Evolutionary conservation across 2,329 filamentous ascomycete species (phyloP).

Genomic region (Diaporthe citriasiana): DNA sequence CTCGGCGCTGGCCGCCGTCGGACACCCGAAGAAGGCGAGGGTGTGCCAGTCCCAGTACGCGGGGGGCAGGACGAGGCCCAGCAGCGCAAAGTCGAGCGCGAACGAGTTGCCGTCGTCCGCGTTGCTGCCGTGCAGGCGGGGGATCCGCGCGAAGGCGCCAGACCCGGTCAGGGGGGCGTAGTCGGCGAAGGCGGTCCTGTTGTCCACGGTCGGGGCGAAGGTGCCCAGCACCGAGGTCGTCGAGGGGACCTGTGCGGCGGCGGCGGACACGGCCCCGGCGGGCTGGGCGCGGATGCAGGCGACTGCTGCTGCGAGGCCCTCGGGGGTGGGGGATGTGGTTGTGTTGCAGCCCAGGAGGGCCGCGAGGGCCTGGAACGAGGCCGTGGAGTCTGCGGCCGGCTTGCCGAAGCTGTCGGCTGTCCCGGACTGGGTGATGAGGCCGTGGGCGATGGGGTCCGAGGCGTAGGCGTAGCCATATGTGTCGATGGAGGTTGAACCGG

Average conservation of each 20-base stretch:
- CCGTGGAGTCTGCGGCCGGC: not conserved
- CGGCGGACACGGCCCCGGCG: not conserved
- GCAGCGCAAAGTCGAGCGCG: slow-evolving; percentile 19
- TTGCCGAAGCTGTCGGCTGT: slow-evolving; percentile 25
- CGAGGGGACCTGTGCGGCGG: not conserved
- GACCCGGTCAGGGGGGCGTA: not conserved
- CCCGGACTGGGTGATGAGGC: slow-evolving; percentile 34
- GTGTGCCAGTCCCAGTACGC: slow-evolving; percentile 30
- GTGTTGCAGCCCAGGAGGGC: slow-evolving; percentile 11
- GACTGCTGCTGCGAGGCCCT: not conserved
- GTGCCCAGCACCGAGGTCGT: slow-evolving; percentile 7
- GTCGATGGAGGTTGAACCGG: slow-evolving; percentile 7
- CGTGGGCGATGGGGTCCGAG: slow-evolving; percentile 33
- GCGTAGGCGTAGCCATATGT: slow-evolving; percentile 30
- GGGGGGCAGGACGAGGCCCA: slow-evolving; percentile 2
- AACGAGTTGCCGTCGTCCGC: slow-evolving; percentile 8
- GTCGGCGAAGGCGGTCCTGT: slow-evolving; percentile 16
- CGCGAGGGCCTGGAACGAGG: not conserved
- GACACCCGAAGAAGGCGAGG: slow-evolving; percentile 29
- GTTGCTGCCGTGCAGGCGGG: slow-evolving; percentile 28
- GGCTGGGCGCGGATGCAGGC: slow-evolving; percentile 24
- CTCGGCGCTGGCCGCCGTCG: not conserved
- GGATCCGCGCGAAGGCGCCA: not conserved
- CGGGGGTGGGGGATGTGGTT: not conserved
- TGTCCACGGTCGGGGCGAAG: slow-evolving; percentile 30